Evolutionary conservation across 2,329 filamentous ascomycete species (phyloP).

Genomic region (Aspergillus sp.): DNA sequence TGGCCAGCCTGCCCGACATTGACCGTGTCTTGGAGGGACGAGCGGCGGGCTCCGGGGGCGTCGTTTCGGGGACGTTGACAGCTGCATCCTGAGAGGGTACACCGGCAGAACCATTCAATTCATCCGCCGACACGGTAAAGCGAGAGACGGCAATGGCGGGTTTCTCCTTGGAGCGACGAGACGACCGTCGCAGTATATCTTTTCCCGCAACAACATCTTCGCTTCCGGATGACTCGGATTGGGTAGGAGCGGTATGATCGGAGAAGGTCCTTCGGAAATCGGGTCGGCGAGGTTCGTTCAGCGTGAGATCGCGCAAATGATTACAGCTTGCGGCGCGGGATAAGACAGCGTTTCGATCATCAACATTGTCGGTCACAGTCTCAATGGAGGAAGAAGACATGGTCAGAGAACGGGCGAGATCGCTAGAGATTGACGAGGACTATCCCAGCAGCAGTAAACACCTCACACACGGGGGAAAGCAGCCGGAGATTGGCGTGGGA

Average conservation of each 20-base stretch:
- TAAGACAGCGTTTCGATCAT: slow-evolving; percentile 25
- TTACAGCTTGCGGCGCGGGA: slow-evolving; percentile 52
- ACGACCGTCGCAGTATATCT: slow-evolving; percentile 34
- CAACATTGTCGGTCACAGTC: slow-evolving; percentile 12
- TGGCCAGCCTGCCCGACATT: slow-evolving; percentile 43
- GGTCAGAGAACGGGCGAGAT: slow-evolving; percentile 12
- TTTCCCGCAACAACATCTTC: slow-evolving; percentile 32
- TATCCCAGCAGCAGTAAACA: slow-evolving; percentile 17
- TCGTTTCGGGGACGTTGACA: slow-evolving; percentile 18
- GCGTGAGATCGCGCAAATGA: slow-evolving; percentile 37
- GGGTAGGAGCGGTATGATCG: slow-evolving; percentile 37
- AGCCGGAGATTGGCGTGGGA: slow-evolving; percentile 18
- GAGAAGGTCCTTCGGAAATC: slow-evolving; percentile 42
- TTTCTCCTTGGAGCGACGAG: slow-evolving; percentile 27
- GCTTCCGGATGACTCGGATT: slow-evolving; percentile 27
- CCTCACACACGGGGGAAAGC: slow-evolving; percentile 15
- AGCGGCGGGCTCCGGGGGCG: slow-evolving; percentile 21
- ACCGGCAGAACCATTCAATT: slow-evolving; percentile 19
- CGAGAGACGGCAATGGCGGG: slow-evolving; percentile 22
- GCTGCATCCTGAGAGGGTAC: slow-evolving; percentile 11
- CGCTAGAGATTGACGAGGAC: slow-evolving; percentile 12
- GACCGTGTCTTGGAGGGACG: slow-evolving; percentile 36
- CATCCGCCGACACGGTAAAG: slow-evolving; percentile 30
- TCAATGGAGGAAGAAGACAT: slow-evolving; percentile 25
- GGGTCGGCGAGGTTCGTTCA: slow-evolving; percentile 23